A percentile compares a stretch with the other conserved stretches of the same genome.
Conservation (phyloP, 495 filamentous ascomycete genomes). For the Penicillium coprophilum region DNA sequence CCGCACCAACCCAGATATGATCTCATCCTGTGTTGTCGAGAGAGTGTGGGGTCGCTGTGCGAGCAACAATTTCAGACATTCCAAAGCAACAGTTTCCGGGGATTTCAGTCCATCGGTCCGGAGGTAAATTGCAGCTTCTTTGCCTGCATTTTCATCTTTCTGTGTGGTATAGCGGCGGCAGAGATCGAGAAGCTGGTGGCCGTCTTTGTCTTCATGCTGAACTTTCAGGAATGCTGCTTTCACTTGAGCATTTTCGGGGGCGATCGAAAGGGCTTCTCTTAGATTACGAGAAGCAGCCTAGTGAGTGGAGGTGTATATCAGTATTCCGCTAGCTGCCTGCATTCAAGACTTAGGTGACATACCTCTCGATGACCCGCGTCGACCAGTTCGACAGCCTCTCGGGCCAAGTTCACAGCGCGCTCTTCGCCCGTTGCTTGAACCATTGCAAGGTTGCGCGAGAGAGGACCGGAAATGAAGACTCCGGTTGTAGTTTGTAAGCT, state of each 20-base stretch:
- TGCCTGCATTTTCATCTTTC: slow-evolving; percentile 55
- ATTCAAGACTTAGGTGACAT: slow-evolving; percentile 12
- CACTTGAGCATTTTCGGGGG: slow-evolving; percentile 54
- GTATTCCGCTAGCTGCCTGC: background rate
- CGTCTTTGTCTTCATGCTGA: slow-evolving; percentile 49
- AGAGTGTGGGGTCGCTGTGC: slow-evolving; percentile 41
- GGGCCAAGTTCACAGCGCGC: slow-evolving; percentile 49
- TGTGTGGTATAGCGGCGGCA: slow-evolving; percentile 54
- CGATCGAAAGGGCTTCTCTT: slow-evolving; percentile 62
- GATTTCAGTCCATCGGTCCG: slow-evolving; percentile 52
- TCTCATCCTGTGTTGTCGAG: slow-evolving; percentile 51
- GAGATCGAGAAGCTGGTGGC: slow-evolving; percentile 50
- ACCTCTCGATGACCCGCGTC: slow-evolving; percentile 53
- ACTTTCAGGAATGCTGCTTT: slow-evolving; percentile 54
- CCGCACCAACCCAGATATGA: slow-evolving; percentile 59
- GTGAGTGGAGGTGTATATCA: background rate
- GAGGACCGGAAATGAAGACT: slow-evolving; percentile 11
- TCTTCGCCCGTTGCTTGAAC: slow-evolving; percentile 48
- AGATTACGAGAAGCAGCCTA: slow-evolving; percentile 60
- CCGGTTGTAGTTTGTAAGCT: slow-evolving; percentile 6
- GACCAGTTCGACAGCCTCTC: slow-evolving; percentile 51
- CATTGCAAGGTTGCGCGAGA: slow-evolving; percentile 44
- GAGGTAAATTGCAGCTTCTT: slow-evolving; percentile 56
- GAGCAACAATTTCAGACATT: slow-evolving; percentile 56
- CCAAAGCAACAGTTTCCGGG: slow-evolving; percentile 50